A percentile compares a stretch with the other conserved stretches of the same genome.
These are phyloP conservation scores for Pseudogymnoascus sp. DNA, from an alignment of 2,329 filamentous ascomycete genomes.

Conservation along the genomic window DNA sequence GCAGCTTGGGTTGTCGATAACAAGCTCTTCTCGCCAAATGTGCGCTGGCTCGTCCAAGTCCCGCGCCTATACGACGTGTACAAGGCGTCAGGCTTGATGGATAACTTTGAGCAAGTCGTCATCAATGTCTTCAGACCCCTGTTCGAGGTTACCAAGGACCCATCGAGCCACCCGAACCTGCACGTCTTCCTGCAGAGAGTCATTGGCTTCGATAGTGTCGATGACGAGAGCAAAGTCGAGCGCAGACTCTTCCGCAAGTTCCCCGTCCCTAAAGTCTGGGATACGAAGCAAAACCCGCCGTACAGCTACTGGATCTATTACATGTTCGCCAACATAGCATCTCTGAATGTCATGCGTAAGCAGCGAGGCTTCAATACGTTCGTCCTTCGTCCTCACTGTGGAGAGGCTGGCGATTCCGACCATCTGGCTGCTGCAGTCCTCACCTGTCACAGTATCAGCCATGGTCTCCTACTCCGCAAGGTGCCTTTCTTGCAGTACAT, in stretches of 20 bases:
- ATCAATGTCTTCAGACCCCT: constrained; percentile 87
- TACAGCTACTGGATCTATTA: constrained; percentile 99
- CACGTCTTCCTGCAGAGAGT: constrained; percentile 92
- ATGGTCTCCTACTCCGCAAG: constrained; percentile 85
- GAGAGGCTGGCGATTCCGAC: constrained; percentile 93
- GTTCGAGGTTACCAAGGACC: constrained; percentile 88
- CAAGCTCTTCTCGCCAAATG: constrained; percentile 95
- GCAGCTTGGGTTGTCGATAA: constrained; percentile 97
- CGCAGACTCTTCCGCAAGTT: constrained; percentile 93
- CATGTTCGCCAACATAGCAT: constrained; percentile 86
- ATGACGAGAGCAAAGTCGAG: constrained; percentile 96
- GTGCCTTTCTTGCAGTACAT: constrained; percentile 92
- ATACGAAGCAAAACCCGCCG: constrained; percentile 87
- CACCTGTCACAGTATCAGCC: constrained; percentile 94
- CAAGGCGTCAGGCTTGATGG: constrained; percentile 79
- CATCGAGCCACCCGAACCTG: constrained; percentile 78
- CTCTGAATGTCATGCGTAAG: constrained; percentile 85
- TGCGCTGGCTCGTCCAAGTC: constrained; percentile 93
- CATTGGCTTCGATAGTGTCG: constrained; percentile 94
- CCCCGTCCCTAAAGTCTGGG: constrained; percentile 80
- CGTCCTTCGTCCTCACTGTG: constrained; percentile 84
- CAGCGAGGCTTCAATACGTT: constrained; percentile 94
- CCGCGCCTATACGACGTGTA: constrained; percentile 94
- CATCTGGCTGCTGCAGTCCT: constrained; percentile 86
- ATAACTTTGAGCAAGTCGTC: constrained; percentile 82